Percentiles rank a stretch among this genome's conserved stretches.
Conservation (phyloP, 257 asterid species). For the Solanum microdontum region DNA sequence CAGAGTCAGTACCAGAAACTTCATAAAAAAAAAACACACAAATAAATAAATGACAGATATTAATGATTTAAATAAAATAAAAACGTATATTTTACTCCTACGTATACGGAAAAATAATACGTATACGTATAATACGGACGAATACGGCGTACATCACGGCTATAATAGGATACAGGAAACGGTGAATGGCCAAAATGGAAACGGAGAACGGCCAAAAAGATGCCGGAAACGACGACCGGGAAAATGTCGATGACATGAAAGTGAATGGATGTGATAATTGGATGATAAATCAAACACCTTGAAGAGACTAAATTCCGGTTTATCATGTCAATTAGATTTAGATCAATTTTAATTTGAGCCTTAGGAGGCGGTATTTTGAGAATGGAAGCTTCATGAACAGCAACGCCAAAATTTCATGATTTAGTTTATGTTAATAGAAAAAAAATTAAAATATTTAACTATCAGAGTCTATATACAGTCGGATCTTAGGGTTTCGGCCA, state of each 20-base stretch:
- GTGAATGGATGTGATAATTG: not conserved
- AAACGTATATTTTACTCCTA: not conserved
- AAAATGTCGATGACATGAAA: too few relatives aligned
- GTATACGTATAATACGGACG: not conserved
- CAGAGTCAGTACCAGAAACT: not conserved
- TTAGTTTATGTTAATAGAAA: not conserved
- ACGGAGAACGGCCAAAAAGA: not conserved
- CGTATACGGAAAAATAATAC: not conserved
- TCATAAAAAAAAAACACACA: not conserved
- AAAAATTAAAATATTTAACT: not conserved
- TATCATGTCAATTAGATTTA: not conserved
- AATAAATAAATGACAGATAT: not conserved
- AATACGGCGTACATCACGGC: not conserved
- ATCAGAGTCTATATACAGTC: not conserved
- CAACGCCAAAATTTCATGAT: not conserved
- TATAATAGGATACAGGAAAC: too few relatives aligned
- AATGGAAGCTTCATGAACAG: not conserved
- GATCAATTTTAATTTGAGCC: not conserved
- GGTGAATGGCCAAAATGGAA: not conserved
- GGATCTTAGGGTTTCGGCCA: conserved; percentile 19
- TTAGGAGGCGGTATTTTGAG: not conserved
- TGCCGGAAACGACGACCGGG: not conserved
- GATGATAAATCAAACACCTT: not conserved
- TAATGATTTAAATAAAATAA: not conserved
- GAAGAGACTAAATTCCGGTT: not conserved